Conservation (phyloP, 2,329 filamentous ascomycete genomes). For the Zymoseptoria crescenta region DNA sequence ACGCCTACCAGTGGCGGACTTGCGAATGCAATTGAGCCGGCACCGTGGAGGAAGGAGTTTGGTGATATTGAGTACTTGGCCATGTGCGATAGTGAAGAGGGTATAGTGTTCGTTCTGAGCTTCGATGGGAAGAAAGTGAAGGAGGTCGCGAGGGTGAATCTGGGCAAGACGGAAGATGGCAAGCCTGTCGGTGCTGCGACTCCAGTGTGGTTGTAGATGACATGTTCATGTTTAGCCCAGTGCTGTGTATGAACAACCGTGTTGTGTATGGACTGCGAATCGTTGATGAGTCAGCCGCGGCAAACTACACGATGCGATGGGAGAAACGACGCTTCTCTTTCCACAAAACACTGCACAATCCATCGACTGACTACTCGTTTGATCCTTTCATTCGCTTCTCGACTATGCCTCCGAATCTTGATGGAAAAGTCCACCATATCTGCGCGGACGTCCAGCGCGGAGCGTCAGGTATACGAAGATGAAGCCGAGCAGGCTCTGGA, state of each 20-base stretch:
- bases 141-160: conserved; percentile 24
- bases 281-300: too few relatives aligned
- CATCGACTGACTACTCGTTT: too few relatives aligned
- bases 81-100: conserved; percentile 30
- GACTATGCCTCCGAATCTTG: not conserved
- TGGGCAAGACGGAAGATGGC: conserved; percentile 26
- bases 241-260: too few relatives aligned
- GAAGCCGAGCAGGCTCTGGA: not conserved
- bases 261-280: too few relatives aligned
- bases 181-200: conserved; percentile 27
- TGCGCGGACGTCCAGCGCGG: not conserved
- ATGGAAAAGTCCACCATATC: not conserved
- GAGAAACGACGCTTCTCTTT: too few relatives aligned
- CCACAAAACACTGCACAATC: too few relatives aligned
- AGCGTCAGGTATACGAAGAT: not conserved
- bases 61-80: conserved; percentile 25
- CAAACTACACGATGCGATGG: too few relatives aligned
- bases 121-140: conserved; percentile 27
- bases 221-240: too few relatives aligned
- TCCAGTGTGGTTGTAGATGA: conserved; percentile 28
- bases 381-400: too few relatives aligned
- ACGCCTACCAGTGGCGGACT: conserved; percentile 30
- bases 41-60: conserved; percentile 19
- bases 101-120: conserved; percentile 26
- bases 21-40: conserved; percentile 30